phyloP scores from a whole-genome alignment of 495 filamentous ascomycete genomes.

The Thozetella sp. region DNA sequence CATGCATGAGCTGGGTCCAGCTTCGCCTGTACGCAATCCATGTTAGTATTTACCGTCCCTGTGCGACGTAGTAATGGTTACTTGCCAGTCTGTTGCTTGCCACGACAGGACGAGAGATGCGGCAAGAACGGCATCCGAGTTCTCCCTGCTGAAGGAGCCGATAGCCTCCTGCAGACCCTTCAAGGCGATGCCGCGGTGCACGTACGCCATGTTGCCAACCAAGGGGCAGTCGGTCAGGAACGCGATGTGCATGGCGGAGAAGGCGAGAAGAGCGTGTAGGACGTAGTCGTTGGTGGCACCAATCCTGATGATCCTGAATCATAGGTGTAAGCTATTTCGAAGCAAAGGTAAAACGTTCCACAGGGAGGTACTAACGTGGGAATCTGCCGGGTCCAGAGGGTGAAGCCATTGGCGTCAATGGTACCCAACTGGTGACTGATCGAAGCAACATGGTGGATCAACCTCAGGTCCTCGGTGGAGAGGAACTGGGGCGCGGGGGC shows the following conservation, averaged over 20 bases:
- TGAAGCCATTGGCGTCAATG: conserved; percentile 76
- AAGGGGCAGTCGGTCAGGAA: conserved; percentile 82
- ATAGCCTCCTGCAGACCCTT: conserved; percentile 89
- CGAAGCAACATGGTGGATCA: conserved; percentile 89
- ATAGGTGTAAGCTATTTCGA: conserved; percentile 21
- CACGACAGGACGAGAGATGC: conserved; percentile 92
- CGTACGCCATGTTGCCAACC: conserved; percentile 81
- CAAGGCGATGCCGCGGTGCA: conserved; percentile 81
- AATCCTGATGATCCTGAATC: conserved; percentile 77
- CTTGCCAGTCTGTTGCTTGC: conserved; percentile 97
- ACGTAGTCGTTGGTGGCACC: conserved; percentile 82
- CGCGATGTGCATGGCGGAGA: conserved; percentile 89
- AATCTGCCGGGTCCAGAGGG: conserved; percentile 89
- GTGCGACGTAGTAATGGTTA: conserved; percentile 34
- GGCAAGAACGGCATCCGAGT: conserved; percentile 89
- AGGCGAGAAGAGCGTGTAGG: conserved; percentile 87
- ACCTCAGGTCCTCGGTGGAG: conserved; percentile 74
- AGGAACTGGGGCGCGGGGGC: conserved; percentile 65
- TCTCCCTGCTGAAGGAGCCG: conserved; percentile 78
- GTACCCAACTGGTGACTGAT: conserved; percentile 81
- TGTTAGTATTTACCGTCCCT: conserved; percentile 29
- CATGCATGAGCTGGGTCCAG: conserved; percentile 91
- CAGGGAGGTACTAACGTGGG: conserved; percentile 68
- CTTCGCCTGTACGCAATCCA: conserved; percentile 63
- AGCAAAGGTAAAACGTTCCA: not conserved